Evolutionary conservation across 805 yeast species (phyloP), one percentile per base, ranked within the genome.

Genomic region (Dipodascopsis tothii): DNA sequence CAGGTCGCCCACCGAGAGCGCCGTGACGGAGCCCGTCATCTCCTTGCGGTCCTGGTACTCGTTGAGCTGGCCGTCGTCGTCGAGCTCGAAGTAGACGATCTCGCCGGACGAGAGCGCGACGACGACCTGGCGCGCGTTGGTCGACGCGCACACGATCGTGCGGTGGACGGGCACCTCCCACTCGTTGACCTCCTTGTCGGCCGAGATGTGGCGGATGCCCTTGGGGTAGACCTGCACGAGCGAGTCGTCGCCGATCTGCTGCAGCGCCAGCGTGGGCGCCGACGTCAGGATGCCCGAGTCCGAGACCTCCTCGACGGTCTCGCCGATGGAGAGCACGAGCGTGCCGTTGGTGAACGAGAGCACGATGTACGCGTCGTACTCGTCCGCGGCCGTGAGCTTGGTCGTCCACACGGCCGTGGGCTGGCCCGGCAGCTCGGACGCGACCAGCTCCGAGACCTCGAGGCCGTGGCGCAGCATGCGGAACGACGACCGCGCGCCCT

Each of bases 131-230:
- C 73, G 70, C 20, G 71, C 66, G 16, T 86, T 84, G 2, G 81
- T 63, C 1, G 84, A 59, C 0, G 85, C 80, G n/a, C 68, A 64
- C 0, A 73, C 56, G 33, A 92, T 71, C 20, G 72, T 67, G 18
- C 79, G 74, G 2, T 92, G 94, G 0, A 80, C 78, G 0, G 96
- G 94, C 1, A 95, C 85, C 22, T 62, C 67, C 97, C 97, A 92
- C 49, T 81, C 81, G 11, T 71, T 63, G n/a, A 64, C 59, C 35
- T 63, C 60, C 22, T 54, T 55, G 17, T 54, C 54, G 44, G 59
- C 51, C 32, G 60, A 56, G 2, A 81, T 65, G 53, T 82, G 85
- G 14, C 81, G 69, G 19, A 90, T 66, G 3, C 92, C 95, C 48
- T 75, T 70, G 0, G 76, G 52, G 58, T 84, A 83, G 1, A 90